Base-by-base conservation (phyloP, 495 filamentous ascomycete species). In the Pyrenula aspistea region DNA sequence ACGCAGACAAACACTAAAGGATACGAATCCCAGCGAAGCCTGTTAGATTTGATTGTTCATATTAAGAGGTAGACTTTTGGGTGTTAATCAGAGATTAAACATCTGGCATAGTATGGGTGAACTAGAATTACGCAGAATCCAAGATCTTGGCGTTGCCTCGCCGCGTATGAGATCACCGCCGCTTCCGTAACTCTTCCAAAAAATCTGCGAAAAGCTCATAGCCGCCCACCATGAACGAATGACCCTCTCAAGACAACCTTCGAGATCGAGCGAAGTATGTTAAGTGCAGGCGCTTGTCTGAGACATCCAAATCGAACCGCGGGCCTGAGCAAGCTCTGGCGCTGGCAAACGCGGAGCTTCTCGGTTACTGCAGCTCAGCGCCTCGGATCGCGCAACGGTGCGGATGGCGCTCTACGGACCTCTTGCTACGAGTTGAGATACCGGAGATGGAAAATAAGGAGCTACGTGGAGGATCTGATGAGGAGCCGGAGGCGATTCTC, bases 401-500 rank as follows among this genome's bases (percentile, higher is more conserved):
- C 15, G 8, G 4, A 42, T 15, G 4, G 4, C 8, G 15, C 31
- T 42, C 15, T 15, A 15, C 4, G 31, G 15, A 42, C 8, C 4
- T 4, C 8, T 15, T 42, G 31, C n/a, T 42, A 15, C 31, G 15
- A 42, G 31, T 42, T 8, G 8, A 42, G 31, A 42, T 15, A 42
- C 31, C 4, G 15, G 15, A 42, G 31, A 15, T 42, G 31, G 31
- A 42, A 42, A 53, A 31, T 52, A 48, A 56, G 47, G 23, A 19
- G 4, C 20, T 59, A 20, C 47, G 62, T 56, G 62, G 65, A 52
- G 57, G 60, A 51, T 62, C 19, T 65, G 57, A 61, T 65, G 24
- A 57, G 57, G 50, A 64, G 64, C 19, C 74, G 68, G 55, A 79
- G 86, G 58, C 66, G 65, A 56, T 91, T 97, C 68, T 87, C 88